phyloP scores from a whole-genome alignment of 805 yeast species.

The Torulaspora franciscae region DNA sequence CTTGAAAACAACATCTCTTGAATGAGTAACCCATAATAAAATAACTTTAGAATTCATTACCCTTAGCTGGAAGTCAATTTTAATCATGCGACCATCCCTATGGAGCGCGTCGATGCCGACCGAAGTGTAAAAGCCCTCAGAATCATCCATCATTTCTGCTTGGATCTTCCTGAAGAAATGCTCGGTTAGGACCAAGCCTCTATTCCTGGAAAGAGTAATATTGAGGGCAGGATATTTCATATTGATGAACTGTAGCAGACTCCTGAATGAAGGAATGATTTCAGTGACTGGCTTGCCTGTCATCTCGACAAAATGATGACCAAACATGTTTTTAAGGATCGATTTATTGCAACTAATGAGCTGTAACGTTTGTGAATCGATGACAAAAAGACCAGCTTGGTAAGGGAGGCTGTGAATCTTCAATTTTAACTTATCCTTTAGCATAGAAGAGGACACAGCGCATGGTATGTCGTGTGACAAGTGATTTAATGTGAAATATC shows the following conservation, averaged over 20 bases:
- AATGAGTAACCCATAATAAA: constrained; percentile 83
- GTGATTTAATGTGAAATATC: constrained; percentile 60
- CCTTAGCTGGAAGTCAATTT: constrained; percentile 76
- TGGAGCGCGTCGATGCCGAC: constrained; percentile 67
- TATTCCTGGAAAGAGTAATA: constrained; percentile 38
- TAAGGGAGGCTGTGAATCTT: constrained; percentile 76
- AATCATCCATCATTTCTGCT: constrained; percentile 42
- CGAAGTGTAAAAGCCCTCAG: constrained; percentile 54
- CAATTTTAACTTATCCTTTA: constrained; percentile 47
- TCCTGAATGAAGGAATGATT: constrained; percentile 59
- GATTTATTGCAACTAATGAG: constrained; percentile 75
- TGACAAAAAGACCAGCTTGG: constrained; percentile 78
- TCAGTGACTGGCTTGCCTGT: constrained; percentile 47
- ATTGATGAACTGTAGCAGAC: constrained; percentile 33
- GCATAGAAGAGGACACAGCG: constrained; percentile 61
- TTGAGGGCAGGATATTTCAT: constrained; percentile 39
- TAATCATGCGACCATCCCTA: constrained; percentile 58
- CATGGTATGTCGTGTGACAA: constrained; percentile 55
- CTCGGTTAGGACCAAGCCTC: constrained; percentile 82
- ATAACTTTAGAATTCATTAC: constrained; percentile 54
- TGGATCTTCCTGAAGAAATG: constrained; percentile 75
- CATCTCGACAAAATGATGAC: constrained; percentile 47
- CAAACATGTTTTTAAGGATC: constrained; percentile 73
- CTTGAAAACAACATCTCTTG: constrained; percentile 44
- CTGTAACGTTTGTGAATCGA: constrained; percentile 46